A percentile compares a stretch with the other conserved stretches of the same genome.
Evolutionary conservation across 192 early-diverging fungal genomes (phyloP).

Genomic region (Linnemannia zychae): DNA sequence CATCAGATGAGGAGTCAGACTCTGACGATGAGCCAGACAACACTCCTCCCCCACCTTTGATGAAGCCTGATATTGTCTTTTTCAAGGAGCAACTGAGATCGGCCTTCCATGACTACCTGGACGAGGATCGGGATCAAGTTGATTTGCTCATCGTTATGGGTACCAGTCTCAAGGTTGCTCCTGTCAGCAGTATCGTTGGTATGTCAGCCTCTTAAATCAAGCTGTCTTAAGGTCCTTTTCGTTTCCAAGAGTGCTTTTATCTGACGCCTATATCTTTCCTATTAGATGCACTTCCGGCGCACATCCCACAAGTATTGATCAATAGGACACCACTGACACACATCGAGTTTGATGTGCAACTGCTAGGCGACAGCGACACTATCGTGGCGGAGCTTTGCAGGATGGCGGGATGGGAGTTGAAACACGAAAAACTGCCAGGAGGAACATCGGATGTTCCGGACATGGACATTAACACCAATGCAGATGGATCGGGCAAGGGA

Average conservation of each 20-base stretch:
- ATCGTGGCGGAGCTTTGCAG: slow-evolving; percentile 85
- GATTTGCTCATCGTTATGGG: slow-evolving; percentile 97
- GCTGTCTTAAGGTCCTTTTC: neutral
- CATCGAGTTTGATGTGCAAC: slow-evolving; percentile 90
- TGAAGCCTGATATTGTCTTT: slow-evolving; percentile 98
- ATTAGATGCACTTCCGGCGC: slow-evolving; percentile 77
- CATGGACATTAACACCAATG: slow-evolving; percentile 36
- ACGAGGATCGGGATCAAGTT: slow-evolving; percentile 78
- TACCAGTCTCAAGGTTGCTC: slow-evolving; percentile 94
- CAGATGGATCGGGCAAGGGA: slow-evolving; percentile 33
- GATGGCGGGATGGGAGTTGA: slow-evolving; percentile 81
- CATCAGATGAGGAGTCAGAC: slow-evolving; percentile 56
- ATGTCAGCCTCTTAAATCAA: neutral
- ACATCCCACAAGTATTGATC: slow-evolving; percentile 92
- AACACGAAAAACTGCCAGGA: slow-evolving; percentile 74
- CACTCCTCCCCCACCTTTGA: slow-evolving; percentile 62
- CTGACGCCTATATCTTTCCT: neutral
- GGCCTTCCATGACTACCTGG: slow-evolving; percentile 81
- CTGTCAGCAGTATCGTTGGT: slow-evolving; percentile 92
- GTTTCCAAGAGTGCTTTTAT: neutral
- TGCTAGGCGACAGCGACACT: slow-evolving; percentile 88
- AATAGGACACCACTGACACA: slow-evolving; percentile 91
- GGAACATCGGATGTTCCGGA: slow-evolving; percentile 47
- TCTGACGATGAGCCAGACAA: slow-evolving; percentile 68
- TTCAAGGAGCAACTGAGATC: slow-evolving; percentile 94